Conservation (phyloP, 495 filamentous ascomycete species). For the Aspergillus baeticus region DNA sequence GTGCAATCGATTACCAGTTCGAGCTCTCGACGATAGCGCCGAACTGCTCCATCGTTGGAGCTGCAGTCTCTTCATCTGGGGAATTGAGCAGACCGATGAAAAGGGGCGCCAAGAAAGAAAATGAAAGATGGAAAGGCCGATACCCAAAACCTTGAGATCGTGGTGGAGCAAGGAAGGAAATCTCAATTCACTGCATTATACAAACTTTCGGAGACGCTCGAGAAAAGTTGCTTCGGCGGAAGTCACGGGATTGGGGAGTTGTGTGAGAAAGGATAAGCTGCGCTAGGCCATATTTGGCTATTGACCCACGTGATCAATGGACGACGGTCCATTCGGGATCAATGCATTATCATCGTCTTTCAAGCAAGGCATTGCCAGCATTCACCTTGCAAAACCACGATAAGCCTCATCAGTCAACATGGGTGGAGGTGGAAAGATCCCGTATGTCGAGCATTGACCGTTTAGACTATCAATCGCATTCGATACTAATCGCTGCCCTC, state of each 20-base stretch:
- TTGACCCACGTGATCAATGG: slow-evolving; percentile 31
- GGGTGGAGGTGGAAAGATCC: slow-evolving; percentile 76
- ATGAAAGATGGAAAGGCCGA: slow-evolving; percentile 11
- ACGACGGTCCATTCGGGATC: slow-evolving; percentile 40
- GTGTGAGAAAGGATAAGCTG: slow-evolving; percentile 27
- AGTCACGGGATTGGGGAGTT: slow-evolving; percentile 44
- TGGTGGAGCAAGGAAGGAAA: slow-evolving; percentile 14
- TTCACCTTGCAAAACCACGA: slow-evolving; percentile 22
- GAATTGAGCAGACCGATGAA: slow-evolving; percentile 15
- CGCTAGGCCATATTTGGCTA: slow-evolving; percentile 31
- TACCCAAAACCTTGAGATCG: slow-evolving; percentile 8
- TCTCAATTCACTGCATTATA: slow-evolving; percentile 7
- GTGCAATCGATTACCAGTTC: slow-evolving; percentile 48
- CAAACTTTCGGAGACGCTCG: slow-evolving; percentile 27
- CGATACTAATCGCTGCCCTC: slow-evolving; percentile 23
- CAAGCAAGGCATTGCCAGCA: slow-evolving; percentile 25
- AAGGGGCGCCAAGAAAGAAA: slow-evolving; percentile 1
- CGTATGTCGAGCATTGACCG: slow-evolving; percentile 54
- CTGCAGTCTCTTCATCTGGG: slow-evolving; percentile 68
- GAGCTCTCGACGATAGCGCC: slow-evolving; percentile 58
- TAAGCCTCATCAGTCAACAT: slow-evolving; percentile 39
- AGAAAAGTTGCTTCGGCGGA: slow-evolving; percentile 45
- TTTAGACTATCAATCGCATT: not conserved
- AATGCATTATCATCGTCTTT: slow-evolving; percentile 19
- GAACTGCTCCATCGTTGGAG: slow-evolving; percentile 70